Evolutionary conservation across 345 rosid genomes (phyloP), one percentile per base, ranked within the genome.

Genomic region (Abelmoschus esculentus): DNA sequence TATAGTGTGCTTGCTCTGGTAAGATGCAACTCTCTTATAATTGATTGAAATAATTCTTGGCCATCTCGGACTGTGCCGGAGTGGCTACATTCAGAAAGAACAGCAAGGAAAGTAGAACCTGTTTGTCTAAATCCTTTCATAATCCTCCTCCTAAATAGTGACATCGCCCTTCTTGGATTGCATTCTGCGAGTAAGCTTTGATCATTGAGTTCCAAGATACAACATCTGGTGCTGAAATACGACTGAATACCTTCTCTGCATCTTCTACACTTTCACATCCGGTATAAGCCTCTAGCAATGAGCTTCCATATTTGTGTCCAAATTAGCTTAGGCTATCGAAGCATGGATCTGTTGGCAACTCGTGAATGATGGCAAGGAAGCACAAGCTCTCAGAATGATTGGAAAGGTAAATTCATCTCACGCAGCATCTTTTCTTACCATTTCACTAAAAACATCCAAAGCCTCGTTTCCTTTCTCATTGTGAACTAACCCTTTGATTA

Each of bases 381-480:
- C 69, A 60, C 77, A 66, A 66, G 75, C 81, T 78, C 54, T 78
- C 60, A 78, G 53, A 8, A 74, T 36, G 31, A 57, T 61, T 42
- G 78, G 71, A 74, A 74, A 78, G 29, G 75, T 78, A 67, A 74
- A 78, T 65, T 71, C 75, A 61, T 78, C 70, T 61, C 78, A 78
- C 53, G 58, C 55, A 22, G 34, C 61, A 22, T 61, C 72, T 40
- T 42, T 71, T 49, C 42, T 29, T 66, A 70, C 70, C 77, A 70
- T 70, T 52, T 76, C 66, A 22, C 14, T 17, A 40, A 54, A 76
- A 31, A 61, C 67, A 60, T 69, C 70, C 49, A 77, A 63, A 15
- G 70, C 80, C 18, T 72, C 73, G 19, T 57, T 40, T 5, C 44
- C 26, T 31, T 77, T 77, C 70, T 56, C 50, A 47, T 77, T 77